Conservation (phyloP, 495 filamentous ascomycete genomes). For the Xylaria acuta region DNA sequence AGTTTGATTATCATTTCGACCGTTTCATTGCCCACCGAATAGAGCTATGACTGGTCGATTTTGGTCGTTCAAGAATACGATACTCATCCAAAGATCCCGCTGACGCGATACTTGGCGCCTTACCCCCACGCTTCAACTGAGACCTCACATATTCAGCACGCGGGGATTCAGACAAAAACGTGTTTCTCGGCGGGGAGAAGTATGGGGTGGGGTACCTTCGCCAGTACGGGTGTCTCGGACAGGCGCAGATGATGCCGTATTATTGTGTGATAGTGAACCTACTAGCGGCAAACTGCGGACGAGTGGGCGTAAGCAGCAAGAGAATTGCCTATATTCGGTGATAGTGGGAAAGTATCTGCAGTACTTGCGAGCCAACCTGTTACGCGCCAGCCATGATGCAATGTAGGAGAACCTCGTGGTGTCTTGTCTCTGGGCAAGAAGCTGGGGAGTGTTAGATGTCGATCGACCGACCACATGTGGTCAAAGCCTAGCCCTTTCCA, state of each 20-base stretch:
- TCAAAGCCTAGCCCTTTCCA: neutral
- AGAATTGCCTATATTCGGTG: neutral
- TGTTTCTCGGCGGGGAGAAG: constrained; percentile 13
- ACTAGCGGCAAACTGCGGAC: neutral
- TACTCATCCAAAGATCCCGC: neutral
- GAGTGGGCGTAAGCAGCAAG: neutral
- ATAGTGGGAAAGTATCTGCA: neutral
- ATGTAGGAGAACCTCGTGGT: neutral
- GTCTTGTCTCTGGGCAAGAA: constrained; percentile 6
- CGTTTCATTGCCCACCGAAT: neutral
- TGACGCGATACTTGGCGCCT: neutral
- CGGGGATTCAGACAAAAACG: constrained; percentile 8
- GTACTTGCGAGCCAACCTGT: neutral
- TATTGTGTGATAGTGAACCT: constrained; percentile 4
- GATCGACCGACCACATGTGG: neutral
- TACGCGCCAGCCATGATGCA: neutral
- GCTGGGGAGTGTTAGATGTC: constrained; percentile 15
- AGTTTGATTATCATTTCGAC: neutral
- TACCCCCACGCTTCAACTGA: constrained; percentile 12
- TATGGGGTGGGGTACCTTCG: neutral
- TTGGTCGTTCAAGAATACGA: constrained; percentile 7
- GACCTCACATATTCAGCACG: neutral
- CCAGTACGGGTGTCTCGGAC: constrained; percentile 15
- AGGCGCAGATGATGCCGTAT: constrained; percentile 1
- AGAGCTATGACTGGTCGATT: neutral